Conservation (phyloP, 2,329 filamentous ascomycete species). For the Didymosphaeria variabile region DNA sequence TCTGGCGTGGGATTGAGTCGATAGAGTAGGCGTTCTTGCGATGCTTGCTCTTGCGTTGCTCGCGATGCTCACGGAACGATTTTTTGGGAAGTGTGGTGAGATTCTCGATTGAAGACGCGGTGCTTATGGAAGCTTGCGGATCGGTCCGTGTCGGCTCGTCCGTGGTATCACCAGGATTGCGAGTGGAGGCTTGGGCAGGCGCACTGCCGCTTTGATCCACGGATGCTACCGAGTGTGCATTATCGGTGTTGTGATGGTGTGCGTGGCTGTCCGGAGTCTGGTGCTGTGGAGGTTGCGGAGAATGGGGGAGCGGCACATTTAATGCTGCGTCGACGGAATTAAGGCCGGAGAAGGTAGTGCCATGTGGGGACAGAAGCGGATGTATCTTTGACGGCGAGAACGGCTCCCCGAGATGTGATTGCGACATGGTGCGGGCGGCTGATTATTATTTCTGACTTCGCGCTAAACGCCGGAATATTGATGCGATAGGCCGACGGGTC, state of each 20-base stretch:
- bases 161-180: constrained; percentile 25
- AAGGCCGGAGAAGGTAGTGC: constrained; percentile 41
- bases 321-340: constrained; percentile 41
- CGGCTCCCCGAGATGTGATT: constrained; percentile 40
- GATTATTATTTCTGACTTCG: constrained; percentile 19
- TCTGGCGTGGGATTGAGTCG: constrained; percentile 78
- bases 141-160: constrained; percentile 39
- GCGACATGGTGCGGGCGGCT: constrained; percentile 24
- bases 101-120: constrained; percentile 47
- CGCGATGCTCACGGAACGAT: constrained; percentile 51
- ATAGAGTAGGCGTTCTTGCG: constrained; percentile 60
- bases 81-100: constrained; percentile 43
- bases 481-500: constrained; percentile 2
- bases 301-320: constrained; percentile 30
- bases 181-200: constrained; percentile 26
- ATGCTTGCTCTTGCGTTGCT: constrained; percentile 48
- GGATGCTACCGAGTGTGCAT: constrained; percentile 42
- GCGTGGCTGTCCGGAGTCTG: constrained; percentile 20
- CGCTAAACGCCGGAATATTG: constrained; percentile 15
- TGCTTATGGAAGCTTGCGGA: constrained; percentile 34
- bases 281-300: constrained; percentile 37
- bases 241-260: constrained; percentile 21
- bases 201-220: constrained; percentile 36
- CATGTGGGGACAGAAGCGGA: constrained; percentile 46
- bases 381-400: constrained; percentile 46